Conservation (phyloP, 2,329 filamentous ascomycete species). For the Diaporthe vaccinii region DNA sequence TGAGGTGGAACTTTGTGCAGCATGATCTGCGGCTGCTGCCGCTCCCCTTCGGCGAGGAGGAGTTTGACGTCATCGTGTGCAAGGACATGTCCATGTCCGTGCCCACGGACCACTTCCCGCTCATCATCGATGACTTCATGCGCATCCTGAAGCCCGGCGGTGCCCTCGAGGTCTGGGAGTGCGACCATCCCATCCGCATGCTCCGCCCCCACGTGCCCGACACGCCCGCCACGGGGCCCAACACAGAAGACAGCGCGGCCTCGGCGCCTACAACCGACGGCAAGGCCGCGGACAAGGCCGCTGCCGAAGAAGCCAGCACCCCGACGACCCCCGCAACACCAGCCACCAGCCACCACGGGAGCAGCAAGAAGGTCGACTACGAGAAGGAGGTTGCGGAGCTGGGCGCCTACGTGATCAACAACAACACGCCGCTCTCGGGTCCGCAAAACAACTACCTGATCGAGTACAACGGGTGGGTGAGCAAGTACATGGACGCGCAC, state of each 20-base stretch:
- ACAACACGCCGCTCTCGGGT: slow-evolving; percentile 84
- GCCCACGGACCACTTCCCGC: slow-evolving; percentile 70
- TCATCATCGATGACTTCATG: slow-evolving; percentile 77
- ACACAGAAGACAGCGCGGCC: not conserved
- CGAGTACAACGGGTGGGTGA: slow-evolving; percentile 87
- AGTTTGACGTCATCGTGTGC: slow-evolving; percentile 90
- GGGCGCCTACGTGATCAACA: slow-evolving; percentile 85
- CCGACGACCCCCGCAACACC: slow-evolving; percentile 30
- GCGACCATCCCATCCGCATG: slow-evolving; percentile 86
- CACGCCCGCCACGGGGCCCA: slow-evolving; percentile 50
- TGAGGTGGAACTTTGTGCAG: slow-evolving; percentile 90
- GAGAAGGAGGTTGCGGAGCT: slow-evolving; percentile 77
- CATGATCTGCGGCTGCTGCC: slow-evolving; percentile 84
- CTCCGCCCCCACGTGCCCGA: slow-evolving; percentile 82
- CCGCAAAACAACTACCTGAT: slow-evolving; percentile 86
- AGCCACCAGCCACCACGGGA: slow-evolving; percentile 43
- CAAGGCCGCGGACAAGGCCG: slow-evolving; percentile 43
- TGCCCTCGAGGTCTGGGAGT: slow-evolving; percentile 89
- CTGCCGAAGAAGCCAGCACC: slow-evolving; percentile 44
- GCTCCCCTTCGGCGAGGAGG: slow-evolving; percentile 81
- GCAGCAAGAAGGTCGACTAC: slow-evolving; percentile 56
- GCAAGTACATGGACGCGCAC: slow-evolving; percentile 79
- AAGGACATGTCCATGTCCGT: slow-evolving; percentile 82
- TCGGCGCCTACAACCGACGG: slow-evolving; percentile 46
- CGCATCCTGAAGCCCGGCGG: slow-evolving; percentile 84